Percentiles rank a stretch among this genome's conserved stretches.
These are phyloP conservation scores for Myrica gale DNA, from an alignment of 306 rosid genomes.

Conservation along the genomic window DNA sequence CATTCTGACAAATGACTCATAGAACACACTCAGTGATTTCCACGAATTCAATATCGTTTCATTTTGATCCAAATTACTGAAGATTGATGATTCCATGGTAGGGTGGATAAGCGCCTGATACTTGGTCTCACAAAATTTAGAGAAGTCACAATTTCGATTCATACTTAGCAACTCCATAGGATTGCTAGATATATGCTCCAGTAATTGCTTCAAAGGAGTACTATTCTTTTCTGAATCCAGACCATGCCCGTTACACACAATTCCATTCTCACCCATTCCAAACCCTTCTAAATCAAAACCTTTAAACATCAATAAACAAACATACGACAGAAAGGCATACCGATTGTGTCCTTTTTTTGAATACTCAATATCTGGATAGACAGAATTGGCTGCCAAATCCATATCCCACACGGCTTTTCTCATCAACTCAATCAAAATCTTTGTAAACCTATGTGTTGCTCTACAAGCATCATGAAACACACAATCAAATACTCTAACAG, in stretches of 20 bases:
- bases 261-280: conserved; percentile 41
- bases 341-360: conserved; percentile 66
- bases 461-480: conserved; percentile 74
- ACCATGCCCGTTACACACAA: conserved; percentile 32
- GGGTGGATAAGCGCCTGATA: conserved; percentile 81
- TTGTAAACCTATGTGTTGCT: conserved; percentile 62
- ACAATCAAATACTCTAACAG: conserved; percentile 75
- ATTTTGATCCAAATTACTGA: conserved; percentile 63
- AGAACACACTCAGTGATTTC: conserved; percentile 84
- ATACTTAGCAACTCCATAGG: conserved; percentile 77
- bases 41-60: conserved; percentile 71
- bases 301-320: conserved; percentile 81
- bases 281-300: conserved; percentile 52
- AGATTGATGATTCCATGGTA: conserved; percentile 81
- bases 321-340: conserved; percentile 81
- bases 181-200: conserved; percentile 87
- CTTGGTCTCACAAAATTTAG: conserved; percentile 77
- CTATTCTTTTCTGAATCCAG: conserved; percentile 32
- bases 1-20: conserved; percentile 83
- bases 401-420: conserved; percentile 90
- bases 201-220: conserved; percentile 60
- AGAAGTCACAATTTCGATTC: conserved; percentile 59
- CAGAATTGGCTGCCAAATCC: conserved; percentile 70
- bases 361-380: conserved; percentile 64
- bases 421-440: conserved; percentile 81